Conservation (phyloP, 73 alveolate genomes). For the Symbiodinium pilosum region DNA sequence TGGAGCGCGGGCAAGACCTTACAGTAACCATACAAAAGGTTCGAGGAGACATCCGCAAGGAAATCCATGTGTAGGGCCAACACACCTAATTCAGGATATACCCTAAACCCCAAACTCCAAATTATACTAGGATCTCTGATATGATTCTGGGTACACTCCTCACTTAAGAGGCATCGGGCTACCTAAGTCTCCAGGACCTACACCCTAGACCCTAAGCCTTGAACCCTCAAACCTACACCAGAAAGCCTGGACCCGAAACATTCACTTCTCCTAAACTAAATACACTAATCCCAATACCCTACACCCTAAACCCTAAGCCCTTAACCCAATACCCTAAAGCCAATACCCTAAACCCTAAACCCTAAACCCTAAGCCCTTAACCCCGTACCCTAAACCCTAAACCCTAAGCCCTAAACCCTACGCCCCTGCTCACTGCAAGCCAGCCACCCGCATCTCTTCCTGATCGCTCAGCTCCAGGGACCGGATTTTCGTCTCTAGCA, state of each 20-base stretch:
- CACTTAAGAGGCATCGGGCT: background rate
- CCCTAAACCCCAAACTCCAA: too few species aligned
- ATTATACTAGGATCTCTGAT: too few species aligned
- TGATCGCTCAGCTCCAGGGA: constrained; percentile 61
- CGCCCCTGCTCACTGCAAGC: background rate
- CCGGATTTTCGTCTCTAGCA: constrained; percentile 39
- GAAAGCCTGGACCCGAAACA: background rate
- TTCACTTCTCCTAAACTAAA: background rate
- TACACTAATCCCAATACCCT: background rate
- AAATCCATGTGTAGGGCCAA: too few species aligned
- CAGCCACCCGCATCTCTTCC: constrained; percentile 42
- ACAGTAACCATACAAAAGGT: too few species aligned
- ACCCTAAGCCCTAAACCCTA: background rate
- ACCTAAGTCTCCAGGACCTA: background rate
- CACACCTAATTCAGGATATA: too few species aligned
- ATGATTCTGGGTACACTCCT: too few species aligned
- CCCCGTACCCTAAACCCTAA: background rate
- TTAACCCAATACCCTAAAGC: background rate
- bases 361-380: background rate
- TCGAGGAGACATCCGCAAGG: too few species aligned
- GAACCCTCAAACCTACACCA: background rate
- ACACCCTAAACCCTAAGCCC: background rate
- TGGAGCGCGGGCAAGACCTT: too few species aligned
- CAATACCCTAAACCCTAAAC: background rate
- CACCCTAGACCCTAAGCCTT: background rate